Percentiles rank a stretch among this genome's conserved stretches.
Conservation (phyloP, 129 eudicot genomes). For the Ambrosia artemisiifolia region DNA sequence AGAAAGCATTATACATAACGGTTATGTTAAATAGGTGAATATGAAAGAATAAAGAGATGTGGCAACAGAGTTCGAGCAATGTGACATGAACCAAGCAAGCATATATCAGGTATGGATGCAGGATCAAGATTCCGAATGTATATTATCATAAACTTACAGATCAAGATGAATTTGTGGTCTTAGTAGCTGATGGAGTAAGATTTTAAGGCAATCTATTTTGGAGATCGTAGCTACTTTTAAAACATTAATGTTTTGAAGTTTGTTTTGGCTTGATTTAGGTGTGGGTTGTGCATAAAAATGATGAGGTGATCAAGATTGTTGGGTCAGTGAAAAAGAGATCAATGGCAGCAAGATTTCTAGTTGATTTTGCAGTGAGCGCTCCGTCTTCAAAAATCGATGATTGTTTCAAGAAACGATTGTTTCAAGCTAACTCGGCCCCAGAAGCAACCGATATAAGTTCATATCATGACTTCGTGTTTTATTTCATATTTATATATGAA, state of each 20-base stretch:
- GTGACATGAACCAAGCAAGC: constrained; percentile 63
- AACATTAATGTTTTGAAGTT: background rate
- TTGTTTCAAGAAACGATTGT: constrained; percentile 44
- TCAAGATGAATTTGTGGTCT: constrained; percentile 68
- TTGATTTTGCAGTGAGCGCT: constrained; percentile 48
- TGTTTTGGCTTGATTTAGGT: constrained; percentile 32
- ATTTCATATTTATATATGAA: constrained; percentile 14
- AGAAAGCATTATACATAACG: background rate
- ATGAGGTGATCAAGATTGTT: constrained; percentile 60
- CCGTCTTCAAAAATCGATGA: constrained; percentile 55
- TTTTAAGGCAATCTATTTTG: background rate
- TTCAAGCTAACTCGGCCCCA: constrained; percentile 35
- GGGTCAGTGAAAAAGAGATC: constrained; percentile 57
- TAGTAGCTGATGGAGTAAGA: constrained; percentile 88
- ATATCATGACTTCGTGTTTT: background rate
- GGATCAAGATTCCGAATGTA: constrained; percentile 65
- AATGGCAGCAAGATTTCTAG: constrained; percentile 53
- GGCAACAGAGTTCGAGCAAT: constrained; percentile 64
- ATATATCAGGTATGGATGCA: constrained; percentile 76
- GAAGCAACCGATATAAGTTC: constrained; percentile 33
- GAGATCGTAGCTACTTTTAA: background rate
- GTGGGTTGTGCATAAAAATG: constrained; percentile 72
- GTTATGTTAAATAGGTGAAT: constrained; percentile 39
- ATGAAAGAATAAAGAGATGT: constrained; percentile 44
- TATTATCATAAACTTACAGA: constrained; percentile 50